phyloP scores from a whole-genome alignment of 129 eudicot genomes.

The Tagetes erecta region DNA sequence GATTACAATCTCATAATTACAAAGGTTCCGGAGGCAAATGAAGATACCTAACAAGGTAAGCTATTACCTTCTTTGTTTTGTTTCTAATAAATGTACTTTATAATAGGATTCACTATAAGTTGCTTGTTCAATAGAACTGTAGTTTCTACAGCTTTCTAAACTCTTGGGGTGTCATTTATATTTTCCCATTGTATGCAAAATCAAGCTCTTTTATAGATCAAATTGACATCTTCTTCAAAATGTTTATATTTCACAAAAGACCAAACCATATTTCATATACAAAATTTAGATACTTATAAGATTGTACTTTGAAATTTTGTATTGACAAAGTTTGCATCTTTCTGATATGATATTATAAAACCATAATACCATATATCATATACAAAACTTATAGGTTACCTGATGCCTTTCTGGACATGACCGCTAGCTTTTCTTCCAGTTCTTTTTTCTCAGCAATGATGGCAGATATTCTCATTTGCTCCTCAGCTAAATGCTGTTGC shows the following conservation, averaged over 20 bases:
- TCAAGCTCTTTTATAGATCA: conserved; percentile 14
- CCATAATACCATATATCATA: neutral
- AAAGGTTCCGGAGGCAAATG: neutral
- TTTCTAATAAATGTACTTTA: neutral
- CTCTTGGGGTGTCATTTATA: neutral
- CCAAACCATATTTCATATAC: neutral
- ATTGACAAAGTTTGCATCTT: neutral
- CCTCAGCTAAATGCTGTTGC: conserved; percentile 67
- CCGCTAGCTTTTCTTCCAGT: conserved; percentile 72
- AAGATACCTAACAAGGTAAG: conserved; percentile 5
- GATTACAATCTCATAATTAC: neutral
- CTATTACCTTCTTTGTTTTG: neutral
- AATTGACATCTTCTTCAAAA: neutral
- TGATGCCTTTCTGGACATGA: conserved; percentile 51
- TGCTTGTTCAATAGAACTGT: neutral
- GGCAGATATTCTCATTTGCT: conserved; percentile 58
- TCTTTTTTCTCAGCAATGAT: conserved; percentile 71
- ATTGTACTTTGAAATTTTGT: neutral
- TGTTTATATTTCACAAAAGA: neutral
- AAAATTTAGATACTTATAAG: neutral
- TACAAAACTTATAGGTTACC: conserved; percentile 42
- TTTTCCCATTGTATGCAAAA: conserved; percentile 5
- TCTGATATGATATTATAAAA: neutral
- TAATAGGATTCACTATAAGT: neutral
- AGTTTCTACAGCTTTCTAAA: conserved; percentile 9